phyloP scores from a whole-genome alignment of 176 grass and related monocot species.

The Neostapfia colusana region DNA sequence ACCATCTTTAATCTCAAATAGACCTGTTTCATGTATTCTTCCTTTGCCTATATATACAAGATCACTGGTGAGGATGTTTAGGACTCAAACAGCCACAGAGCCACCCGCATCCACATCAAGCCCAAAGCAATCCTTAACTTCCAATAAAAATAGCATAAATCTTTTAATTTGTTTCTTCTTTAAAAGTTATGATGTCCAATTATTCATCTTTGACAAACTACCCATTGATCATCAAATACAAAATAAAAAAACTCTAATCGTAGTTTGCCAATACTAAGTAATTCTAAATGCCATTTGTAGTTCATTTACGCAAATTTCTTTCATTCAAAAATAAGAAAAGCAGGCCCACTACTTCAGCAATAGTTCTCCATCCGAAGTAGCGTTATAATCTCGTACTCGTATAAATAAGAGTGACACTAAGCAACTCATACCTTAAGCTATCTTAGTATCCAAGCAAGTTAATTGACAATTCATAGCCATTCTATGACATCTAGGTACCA shows the following conservation, averaged over 20 bases:
- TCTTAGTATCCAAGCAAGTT: background rate
- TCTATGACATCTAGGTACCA: slow-evolving; percentile 6
- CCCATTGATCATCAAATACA: slow-evolving; percentile 24
- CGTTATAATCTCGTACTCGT: background rate
- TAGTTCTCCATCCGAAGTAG: background rate
- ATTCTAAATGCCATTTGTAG: background rate
- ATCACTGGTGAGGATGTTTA: background rate
- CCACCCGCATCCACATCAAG: too few species aligned
- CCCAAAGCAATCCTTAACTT: too few species aligned
- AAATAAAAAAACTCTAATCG: background rate
- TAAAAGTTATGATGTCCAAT: background rate
- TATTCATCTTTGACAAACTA: background rate
- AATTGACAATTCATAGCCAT: background rate
- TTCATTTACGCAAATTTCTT: background rate
- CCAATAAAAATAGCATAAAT: background rate
- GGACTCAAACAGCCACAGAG: background rate
- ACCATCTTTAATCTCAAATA: background rate
- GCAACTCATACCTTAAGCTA: background rate
- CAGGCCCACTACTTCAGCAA: background rate
- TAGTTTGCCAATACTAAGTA: background rate
- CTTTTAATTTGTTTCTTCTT: background rate
- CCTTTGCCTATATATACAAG: background rate
- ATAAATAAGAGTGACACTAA: background rate
- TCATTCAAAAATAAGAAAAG: background rate
- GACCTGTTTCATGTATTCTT: background rate